Evolutionary conservation across 768 basidiomycete genomes (phyloP).

Genomic region (Termitomyces heimii): DNA sequence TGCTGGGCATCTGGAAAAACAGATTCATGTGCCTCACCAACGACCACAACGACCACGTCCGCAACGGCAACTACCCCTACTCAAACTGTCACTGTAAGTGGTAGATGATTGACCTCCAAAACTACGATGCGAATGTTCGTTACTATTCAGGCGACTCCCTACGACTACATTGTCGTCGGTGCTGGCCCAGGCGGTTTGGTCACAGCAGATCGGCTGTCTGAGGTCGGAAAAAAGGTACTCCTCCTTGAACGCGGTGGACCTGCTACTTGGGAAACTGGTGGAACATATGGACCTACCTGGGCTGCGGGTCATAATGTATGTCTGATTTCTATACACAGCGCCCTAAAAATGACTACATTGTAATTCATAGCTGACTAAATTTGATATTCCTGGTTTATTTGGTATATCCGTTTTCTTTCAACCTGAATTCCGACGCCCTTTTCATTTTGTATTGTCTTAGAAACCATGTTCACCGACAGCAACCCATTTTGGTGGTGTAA

Average conservation of each 20-base stretch:
- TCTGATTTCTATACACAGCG: neutral
- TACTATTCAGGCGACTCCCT: constrained; percentile 31
- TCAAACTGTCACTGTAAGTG: constrained; percentile 19
- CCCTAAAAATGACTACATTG: neutral
- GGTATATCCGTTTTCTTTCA: constrained; percentile 14
- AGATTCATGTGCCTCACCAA: constrained; percentile 24
- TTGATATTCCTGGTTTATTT: constrained; percentile 60
- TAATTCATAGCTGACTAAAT: constrained; percentile 47
- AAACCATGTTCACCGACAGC: constrained; percentile 56
- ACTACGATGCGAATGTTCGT: neutral
- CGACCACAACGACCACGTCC: constrained; percentile 26
- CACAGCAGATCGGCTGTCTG: constrained; percentile 51
- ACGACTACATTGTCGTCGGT: constrained; percentile 53
- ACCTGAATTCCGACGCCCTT: no score
- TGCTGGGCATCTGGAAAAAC: constrained; percentile 45
- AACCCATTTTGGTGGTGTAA: constrained; percentile 64
- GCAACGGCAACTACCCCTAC: constrained; percentile 24
- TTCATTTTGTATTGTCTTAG: constrained; percentile 15
- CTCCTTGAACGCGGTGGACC: constrained; percentile 62
- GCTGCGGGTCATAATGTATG: constrained; percentile 37
- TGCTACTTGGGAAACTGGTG: constrained; percentile 52
- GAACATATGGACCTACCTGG: constrained; percentile 50
- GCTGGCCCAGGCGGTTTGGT: constrained; percentile 55
- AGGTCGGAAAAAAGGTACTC: constrained; percentile 58
- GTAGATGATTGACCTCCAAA: neutral